phyloP scores from a whole-genome alignment of 78 protist species.

The Dictyostelium brefeldianum region DNA sequence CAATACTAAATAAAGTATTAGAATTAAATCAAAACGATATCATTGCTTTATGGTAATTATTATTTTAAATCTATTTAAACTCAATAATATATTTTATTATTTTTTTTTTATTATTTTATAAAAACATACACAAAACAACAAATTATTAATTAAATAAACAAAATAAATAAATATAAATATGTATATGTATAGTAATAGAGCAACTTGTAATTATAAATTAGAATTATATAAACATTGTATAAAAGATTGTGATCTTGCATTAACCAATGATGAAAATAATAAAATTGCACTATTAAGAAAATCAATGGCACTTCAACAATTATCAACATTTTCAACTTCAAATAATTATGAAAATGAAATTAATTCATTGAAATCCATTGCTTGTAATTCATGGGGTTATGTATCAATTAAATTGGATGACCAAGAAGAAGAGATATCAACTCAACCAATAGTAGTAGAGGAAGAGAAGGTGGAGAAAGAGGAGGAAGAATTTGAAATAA shows the following conservation, averaged over 20 bases:
- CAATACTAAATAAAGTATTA: constrained; percentile 5
- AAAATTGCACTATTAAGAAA: constrained; percentile 5
- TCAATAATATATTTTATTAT: not conserved
- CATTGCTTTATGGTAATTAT: constrained; percentile 36
- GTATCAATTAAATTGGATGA: not conserved
- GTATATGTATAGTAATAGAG: constrained; percentile 58
- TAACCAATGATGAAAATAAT: constrained; percentile 19
- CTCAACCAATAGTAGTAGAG: not conserved
- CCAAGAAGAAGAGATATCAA: not conserved
- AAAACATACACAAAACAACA: too few species aligned
- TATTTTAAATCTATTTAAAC: not conserved
- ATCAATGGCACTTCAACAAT: not conserved
- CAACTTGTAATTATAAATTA: constrained; percentile 61
- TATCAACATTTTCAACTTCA: not conserved
- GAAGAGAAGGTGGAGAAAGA: not conserved
- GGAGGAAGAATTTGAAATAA: not conserved
- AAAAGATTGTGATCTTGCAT: constrained; percentile 52
- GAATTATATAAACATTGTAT: constrained; percentile 49
- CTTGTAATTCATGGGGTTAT: constrained; percentile 26
- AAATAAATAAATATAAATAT: not conserved
- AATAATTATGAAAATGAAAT: not conserved
- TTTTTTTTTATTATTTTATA: too few species aligned
- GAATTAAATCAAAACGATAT: constrained; percentile 17
- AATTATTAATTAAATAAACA: not conserved
- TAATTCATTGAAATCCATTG: not conserved